Base-by-base conservation (phyloP, 495 filamentous ascomycete genomes). In the Penicillium psychrofluorescens region DNA sequence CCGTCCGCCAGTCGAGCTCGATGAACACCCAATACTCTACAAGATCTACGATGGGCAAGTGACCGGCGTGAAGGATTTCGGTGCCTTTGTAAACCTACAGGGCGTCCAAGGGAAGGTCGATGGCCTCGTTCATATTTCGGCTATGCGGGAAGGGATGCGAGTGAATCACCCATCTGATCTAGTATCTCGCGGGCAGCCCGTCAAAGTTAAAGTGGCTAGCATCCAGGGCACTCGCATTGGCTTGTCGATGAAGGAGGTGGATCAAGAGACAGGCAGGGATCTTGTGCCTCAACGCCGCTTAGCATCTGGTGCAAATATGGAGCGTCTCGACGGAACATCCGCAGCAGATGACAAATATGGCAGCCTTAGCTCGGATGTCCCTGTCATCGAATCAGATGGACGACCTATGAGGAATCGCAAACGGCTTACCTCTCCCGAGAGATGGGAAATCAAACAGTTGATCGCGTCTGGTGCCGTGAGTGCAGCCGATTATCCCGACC, bases 361-460 rank as follows among this genome's bases (percentile, higher is more conserved):
- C n/a, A 74, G 60, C 41, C 61, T 76, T 34, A 75, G 56, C 50
- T 74, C 67, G 10, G 69, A 74, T 31, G 78, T 86, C 0, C 81
- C 83, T 2, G 75, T 88, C 41, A 75, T 88, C 35, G 85, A 86
- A 40, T 75, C 67, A 13, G 65, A 76, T 61, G 80, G 65, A 11
- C 75, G 63, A 27, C 66, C 67, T 0, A 75, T 72, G 60, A 73
- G 68, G 34, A 79, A 73, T 12, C 88, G 86, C 56, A 97, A 98
- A 65, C 77, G 94, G 38, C 78, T 97, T 81, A 96, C 91, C 0
- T 95, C 90, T 2, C 92, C 91, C 4, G 92, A 98, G 55, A 71
- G 92, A 51, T 98, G 90, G 90, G 92, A 98, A 61, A 96, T 98
- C 47, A 84, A 88, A 44, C 94, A 97, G 56, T 74, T 97, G 36